These are phyloP conservation scores for Polytrichum formosum DNA, from an alignment of 225 moss, liverwort and hornwort genomes.

Conservation along the genomic window DNA sequence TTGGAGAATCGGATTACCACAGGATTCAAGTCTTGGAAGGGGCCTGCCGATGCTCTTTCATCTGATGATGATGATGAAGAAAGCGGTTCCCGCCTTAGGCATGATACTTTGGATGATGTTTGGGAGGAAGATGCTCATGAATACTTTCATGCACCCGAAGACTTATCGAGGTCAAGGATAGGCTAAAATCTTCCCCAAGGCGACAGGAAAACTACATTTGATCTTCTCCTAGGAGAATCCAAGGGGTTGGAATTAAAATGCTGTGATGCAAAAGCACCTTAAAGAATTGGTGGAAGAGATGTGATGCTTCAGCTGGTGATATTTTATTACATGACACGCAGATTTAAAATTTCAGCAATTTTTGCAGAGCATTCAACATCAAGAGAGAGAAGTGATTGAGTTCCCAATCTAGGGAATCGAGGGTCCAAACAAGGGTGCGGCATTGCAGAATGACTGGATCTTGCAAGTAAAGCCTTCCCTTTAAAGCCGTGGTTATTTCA, in stretches of 20 bases:
- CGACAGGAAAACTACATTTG: background rate
- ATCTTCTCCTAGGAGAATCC: background rate
- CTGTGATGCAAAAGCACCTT: conserved; percentile 2
- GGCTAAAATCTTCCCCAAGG: conserved; percentile 20
- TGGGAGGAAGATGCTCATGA: conserved; percentile 82
- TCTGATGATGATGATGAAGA: conserved; percentile 72
- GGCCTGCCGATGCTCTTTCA: conserved; percentile 41
- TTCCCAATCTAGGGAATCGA: no score
- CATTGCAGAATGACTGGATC: no score
- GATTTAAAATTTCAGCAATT: no score
- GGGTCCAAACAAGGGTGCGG: no score
- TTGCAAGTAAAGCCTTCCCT: no score
- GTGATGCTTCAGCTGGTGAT: background rate
- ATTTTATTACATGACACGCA: no score
- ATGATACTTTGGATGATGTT: conserved; percentile 56
- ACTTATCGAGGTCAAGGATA: conserved; percentile 37
- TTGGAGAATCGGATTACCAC: conserved; percentile 37
- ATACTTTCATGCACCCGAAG: conserved; percentile 43
- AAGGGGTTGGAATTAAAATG: background rate
- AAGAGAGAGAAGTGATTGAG: no score
- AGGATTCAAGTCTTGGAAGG: conserved; percentile 91
- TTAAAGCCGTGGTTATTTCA: no score
- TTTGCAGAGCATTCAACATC: no score
- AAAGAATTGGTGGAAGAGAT: background rate
- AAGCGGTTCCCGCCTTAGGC: conserved; percentile 18